A percentile compares a stretch with the other conserved stretches of the same genome.
These are phyloP conservation scores for Aphanoascus verrucosus DNA, from an alignment of 2,329 filamentous ascomycete genomes.

Conservation along the genomic window DNA sequence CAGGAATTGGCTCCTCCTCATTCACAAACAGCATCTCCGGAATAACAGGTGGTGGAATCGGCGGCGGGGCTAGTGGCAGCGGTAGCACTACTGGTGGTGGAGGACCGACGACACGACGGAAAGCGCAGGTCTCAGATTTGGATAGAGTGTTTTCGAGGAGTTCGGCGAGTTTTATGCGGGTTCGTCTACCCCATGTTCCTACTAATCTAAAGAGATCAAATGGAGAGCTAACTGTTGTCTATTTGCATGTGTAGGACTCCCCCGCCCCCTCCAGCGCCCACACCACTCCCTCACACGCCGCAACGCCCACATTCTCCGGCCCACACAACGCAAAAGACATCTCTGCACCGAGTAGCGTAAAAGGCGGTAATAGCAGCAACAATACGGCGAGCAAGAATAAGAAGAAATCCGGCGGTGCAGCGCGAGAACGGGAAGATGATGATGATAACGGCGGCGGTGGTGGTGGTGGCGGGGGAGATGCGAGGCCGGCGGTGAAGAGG, in stretches of 20 bases:
- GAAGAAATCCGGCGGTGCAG: slow-evolving; percentile 32
- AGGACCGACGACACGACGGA: slow-evolving; percentile 30
- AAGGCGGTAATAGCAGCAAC: slow-evolving; percentile 24
- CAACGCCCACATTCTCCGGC: slow-evolving; percentile 35
- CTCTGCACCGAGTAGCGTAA: slow-evolving; percentile 24
- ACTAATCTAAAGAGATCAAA: no score
- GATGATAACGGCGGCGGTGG: no score
- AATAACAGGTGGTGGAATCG: no score
- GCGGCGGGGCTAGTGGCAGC: slow-evolving; percentile 22
- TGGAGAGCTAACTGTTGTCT: background rate
- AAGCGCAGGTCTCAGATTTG: slow-evolving; percentile 35
- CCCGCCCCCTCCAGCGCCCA: slow-evolving; percentile 36
- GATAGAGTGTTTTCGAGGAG: slow-evolving; percentile 41
- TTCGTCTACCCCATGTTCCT: no score
- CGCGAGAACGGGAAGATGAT: slow-evolving; percentile 25
- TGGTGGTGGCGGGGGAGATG: slow-evolving; percentile 19
- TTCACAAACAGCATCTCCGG: slow-evolving; percentile 32
- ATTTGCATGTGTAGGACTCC: slow-evolving; percentile 27
- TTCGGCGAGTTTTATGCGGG: slow-evolving; percentile 40
- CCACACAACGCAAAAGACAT: slow-evolving; percentile 18
- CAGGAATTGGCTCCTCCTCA: slow-evolving; percentile 18
- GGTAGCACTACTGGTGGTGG: slow-evolving; percentile 29
- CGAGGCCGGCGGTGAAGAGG: slow-evolving; percentile 34
- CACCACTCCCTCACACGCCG: slow-evolving; percentile 38
- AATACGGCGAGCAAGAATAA: slow-evolving; percentile 19